Percentiles rank a stretch among this genome's conserved stretches.
Evolutionary conservation across 495 filamentous ascomycete species (phyloP).

Genomic region (Aspergillus nidulans): DNA sequence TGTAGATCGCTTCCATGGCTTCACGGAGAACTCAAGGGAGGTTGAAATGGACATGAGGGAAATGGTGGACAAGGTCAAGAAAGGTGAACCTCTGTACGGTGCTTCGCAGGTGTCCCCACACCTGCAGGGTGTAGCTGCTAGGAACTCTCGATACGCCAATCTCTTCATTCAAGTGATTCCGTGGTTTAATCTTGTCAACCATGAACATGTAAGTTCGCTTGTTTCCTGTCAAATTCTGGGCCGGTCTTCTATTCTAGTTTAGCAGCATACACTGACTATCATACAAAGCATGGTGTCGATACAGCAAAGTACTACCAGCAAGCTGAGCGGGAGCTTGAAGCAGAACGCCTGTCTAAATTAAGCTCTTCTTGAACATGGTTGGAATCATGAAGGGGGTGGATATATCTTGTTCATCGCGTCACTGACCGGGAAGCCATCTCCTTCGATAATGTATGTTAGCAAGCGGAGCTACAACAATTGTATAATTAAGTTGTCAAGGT

Average conservation of each 20-base stretch:
- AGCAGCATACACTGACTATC: conserved; percentile 16
- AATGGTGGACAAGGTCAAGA: conserved; percentile 94
- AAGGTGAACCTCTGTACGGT: conserved; percentile 86
- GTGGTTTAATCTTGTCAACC: conserved; percentile 98
- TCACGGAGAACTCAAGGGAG: conserved; percentile 85
- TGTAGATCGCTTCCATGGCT: conserved; percentile 80
- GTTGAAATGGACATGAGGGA: conserved; percentile 95
- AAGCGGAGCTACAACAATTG: not conserved
- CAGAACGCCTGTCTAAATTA: conserved; percentile 49
- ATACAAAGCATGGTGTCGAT: conserved; percentile 82
- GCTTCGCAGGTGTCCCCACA: conserved; percentile 69
- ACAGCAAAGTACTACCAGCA: conserved; percentile 97
- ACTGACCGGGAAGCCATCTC: conserved; percentile 27
- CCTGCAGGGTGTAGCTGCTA: conserved; percentile 87
- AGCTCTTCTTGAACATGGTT: conserved; percentile 21
- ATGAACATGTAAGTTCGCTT: conserved; percentile 60
- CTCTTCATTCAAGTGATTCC: conserved; percentile 79
- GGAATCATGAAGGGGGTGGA: conserved; percentile 4
- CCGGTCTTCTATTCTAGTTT: not conserved
- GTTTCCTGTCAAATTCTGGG: not conserved
- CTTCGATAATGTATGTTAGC: conserved; percentile 6
- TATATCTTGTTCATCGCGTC: not conserved
- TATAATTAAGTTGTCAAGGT: not conserved
- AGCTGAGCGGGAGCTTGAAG: conserved; percentile 91
- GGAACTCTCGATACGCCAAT: conserved; percentile 87